Base-by-base conservation (phyloP, 208 protist species). In the Leishmania turanica region DNA sequence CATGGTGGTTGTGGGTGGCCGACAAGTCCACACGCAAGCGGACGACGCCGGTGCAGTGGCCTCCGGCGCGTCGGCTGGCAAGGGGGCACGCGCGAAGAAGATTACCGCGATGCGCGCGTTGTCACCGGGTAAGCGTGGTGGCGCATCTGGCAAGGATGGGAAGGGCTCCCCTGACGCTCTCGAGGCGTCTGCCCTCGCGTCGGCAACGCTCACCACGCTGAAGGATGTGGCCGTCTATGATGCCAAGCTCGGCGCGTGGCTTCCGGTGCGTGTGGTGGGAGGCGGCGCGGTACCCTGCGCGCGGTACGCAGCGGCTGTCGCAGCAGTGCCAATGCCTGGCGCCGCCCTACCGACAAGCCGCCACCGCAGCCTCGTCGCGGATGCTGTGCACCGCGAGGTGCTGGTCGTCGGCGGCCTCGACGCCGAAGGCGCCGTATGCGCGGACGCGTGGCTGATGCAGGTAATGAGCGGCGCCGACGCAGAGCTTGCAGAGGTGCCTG, bases 361-460 rank as follows among this genome's bases (percentile, higher is more conserved):
- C 47, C 77, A 58, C 76, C 56, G 47, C 31, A 21, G 65, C 77
- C 77, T 68, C 82, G 76, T 79, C 84, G 53, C 74, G 51, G 58
- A 74, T 78, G 37, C 56, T 31, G 40, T 77, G 72, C 76, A 87
- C 42, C 80, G 82, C 40, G 91, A 96, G 82, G 60, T 95, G n/a
- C 58, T 96, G 21, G 19, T 96, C 15, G 86, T 96, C 72, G 94
- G 94, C 71, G 94, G 94, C 58, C 79, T 96, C 65, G 91, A 88
- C 45, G 89, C 70, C 34, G 76, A 45, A 31, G 94, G 92, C 0
- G 68, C 81, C 3, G 80, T 94, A 40, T 83, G 92, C 34, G 80
- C 70, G 7, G 94, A 97, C 73, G 90, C 91, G 71, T 97, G 94
- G 92, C 84, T 97, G 82, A 71, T 97, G 79, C 86, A 89, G 53